Evolutionary conservation across 441 rosid species (phyloP).

Genomic region (Isatis lusitanica): DNA sequence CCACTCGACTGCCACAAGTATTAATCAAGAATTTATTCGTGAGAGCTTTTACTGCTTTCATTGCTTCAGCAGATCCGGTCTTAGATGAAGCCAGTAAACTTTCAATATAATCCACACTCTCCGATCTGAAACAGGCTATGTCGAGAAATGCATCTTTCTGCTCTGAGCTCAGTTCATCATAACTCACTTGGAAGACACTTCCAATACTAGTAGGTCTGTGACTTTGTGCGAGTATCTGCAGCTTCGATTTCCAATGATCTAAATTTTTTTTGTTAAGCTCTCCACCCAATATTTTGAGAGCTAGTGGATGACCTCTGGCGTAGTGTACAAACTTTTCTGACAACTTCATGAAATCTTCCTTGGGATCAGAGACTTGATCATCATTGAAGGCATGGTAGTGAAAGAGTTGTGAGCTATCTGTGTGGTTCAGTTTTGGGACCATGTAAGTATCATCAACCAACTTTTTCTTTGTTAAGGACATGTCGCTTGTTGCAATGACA

Average conservation of each 20-base stretch:
- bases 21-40: not conserved
- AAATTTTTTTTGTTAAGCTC: not conserved
- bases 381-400: not conserved
- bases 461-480: not conserved
- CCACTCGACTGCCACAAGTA: not conserved
- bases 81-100: conserved; percentile 19
- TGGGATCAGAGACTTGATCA: not conserved
- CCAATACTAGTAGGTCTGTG: not conserved
- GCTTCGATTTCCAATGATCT: not conserved
- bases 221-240: not conserved
- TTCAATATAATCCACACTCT: not conserved
- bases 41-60: not conserved
- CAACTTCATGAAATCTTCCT: not conserved
- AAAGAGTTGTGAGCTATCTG: not conserved
- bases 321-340: not conserved
- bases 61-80: not conserved
- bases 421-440: not conserved
- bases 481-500: conserved; percentile 3
- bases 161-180: conserved; percentile 7
- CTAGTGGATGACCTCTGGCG: conserved; percentile 7
- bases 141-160: conserved; percentile 12
- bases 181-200: conserved; percentile 18
- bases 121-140: conserved; percentile 29
- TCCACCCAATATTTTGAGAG: not conserved
- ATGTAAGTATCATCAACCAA: not conserved